These are phyloP conservation scores for Ogataea degrootiae DNA, from an alignment of 805 yeast genomes.

Conservation along the genomic window DNA sequence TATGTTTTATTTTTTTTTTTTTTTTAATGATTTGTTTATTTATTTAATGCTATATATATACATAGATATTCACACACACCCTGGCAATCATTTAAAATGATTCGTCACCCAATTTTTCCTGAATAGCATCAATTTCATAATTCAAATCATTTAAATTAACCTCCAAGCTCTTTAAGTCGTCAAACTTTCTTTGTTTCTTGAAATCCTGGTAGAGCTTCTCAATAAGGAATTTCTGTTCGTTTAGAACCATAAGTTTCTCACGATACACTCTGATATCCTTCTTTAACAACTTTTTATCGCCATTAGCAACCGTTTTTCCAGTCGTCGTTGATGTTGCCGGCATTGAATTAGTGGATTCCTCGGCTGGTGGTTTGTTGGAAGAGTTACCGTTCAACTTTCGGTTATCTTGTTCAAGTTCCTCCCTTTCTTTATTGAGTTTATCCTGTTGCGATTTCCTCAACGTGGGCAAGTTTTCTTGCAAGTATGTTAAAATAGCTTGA, in stretches of 20 bases:
- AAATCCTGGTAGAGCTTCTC: slow-evolving; percentile 58
- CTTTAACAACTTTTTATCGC: slow-evolving; percentile 36
- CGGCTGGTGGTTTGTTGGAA: not conserved
- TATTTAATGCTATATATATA: too few relatives aligned
- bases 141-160: slow-evolving; percentile 55
- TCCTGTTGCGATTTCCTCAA: slow-evolving; percentile 53
- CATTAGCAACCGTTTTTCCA: too few relatives aligned
- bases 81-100: slow-evolving; percentile 12
- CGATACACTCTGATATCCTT: slow-evolving; percentile 53
- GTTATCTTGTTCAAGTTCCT: slow-evolving; percentile 1
- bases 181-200: slow-evolving; percentile 67
- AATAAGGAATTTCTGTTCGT: slow-evolving; percentile 76
- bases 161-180: slow-evolving; percentile 61
- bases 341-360: not conserved
- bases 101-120: slow-evolving; percentile 53
- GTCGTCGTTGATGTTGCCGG: not conserved
- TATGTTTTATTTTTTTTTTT: not conserved
- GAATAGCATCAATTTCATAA: slow-evolving; percentile 41
- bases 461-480: slow-evolving; percentile 64
- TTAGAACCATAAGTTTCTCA: slow-evolving; percentile 79
- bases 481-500: slow-evolving; percentile 49
- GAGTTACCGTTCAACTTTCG: not conserved
- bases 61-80: not conserved
- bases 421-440: slow-evolving; percentile 12
- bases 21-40: too few relatives aligned